These are phyloP conservation scores for Laburnicola sp. DNA, from an alignment of 2,329 filamentous ascomycete species.

Conservation along the genomic window DNA sequence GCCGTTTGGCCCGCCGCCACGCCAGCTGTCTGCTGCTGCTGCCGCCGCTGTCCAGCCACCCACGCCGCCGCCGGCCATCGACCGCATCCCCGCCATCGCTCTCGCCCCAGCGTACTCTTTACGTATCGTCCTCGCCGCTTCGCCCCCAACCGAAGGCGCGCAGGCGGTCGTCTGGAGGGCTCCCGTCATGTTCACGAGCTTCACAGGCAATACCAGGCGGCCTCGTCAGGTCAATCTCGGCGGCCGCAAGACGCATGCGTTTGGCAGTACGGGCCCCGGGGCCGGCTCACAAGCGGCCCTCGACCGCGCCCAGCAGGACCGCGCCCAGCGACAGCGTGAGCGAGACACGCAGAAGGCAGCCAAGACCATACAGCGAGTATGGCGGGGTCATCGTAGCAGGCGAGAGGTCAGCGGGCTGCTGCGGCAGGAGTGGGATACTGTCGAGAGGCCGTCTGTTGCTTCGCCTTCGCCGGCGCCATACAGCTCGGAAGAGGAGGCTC, in stretches of 20 bases:
- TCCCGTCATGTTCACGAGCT: slow-evolving; percentile 78
- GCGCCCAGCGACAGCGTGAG: slow-evolving; percentile 77
- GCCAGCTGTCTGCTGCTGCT: background rate
- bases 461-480: slow-evolving; percentile 33
- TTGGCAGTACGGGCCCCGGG: slow-evolving; percentile 61
- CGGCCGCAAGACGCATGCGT: slow-evolving; percentile 79
- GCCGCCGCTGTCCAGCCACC: slow-evolving; percentile 1
- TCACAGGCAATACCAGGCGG: slow-evolving; percentile 83
- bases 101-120: background rate
- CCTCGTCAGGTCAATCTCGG: slow-evolving; percentile 93
- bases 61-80: too few species aligned
- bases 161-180: background rate
- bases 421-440: slow-evolving; percentile 39
- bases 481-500: slow-evolving; percentile 42
- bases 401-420: slow-evolving; percentile 60
- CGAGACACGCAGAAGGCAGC: slow-evolving; percentile 75
- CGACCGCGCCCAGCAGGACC: slow-evolving; percentile 83
- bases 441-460: slow-evolving; percentile 24
- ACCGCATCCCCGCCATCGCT: background rate
- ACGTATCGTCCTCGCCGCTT: background rate
- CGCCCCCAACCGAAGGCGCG: background rate
- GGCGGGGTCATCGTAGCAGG: slow-evolving; percentile 75
- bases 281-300: slow-evolving; percentile 75
- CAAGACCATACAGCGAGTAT: slow-evolving; percentile 74
- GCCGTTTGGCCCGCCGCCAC: background rate